These are phyloP conservation scores for Dissophora globulifera DNA, from an alignment of 192 early-diverging fungal species.

Conservation along the genomic window DNA sequence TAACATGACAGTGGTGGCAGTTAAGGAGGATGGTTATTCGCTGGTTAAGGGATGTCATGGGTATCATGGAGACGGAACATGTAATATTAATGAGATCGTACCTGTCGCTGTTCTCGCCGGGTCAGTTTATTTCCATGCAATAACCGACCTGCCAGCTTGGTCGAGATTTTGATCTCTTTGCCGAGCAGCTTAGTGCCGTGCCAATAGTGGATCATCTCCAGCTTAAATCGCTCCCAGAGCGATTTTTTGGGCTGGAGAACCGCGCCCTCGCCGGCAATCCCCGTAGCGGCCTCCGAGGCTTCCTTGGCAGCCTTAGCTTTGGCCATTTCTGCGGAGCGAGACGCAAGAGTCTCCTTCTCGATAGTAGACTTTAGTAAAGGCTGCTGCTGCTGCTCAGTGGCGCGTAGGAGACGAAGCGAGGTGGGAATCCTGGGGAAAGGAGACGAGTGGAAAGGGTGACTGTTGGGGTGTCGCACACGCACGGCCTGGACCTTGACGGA, in stretches of 20 bases:
- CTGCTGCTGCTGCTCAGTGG: conserved; percentile 24
- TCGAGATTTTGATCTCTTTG: conserved; percentile 88
- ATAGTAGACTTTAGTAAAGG: conserved; percentile 40
- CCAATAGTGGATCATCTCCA: conserved; percentile 94
- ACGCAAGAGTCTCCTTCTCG: conserved; percentile 50
- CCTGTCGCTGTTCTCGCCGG: conserved; percentile 89
- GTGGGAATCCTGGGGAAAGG: conserved; percentile 45
- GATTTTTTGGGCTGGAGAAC: conserved; percentile 65
- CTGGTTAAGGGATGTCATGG: neutral
- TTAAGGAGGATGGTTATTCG: conserved; percentile 19
- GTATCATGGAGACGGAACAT: neutral
- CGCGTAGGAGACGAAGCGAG: conserved; percentile 35
- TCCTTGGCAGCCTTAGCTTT: conserved; percentile 50
- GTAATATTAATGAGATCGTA: conserved; percentile 16
- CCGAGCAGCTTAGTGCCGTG: conserved; percentile 92
- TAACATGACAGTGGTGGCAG: conserved; percentile 56
- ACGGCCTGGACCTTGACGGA: conserved; percentile 42
- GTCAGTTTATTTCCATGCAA: conserved; percentile 83
- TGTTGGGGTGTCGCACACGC: conserved; percentile 4
- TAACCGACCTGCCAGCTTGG: conserved; percentile 79
- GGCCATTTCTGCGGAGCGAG: conserved; percentile 52
- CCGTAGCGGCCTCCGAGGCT: conserved; percentile 32
- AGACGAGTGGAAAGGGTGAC: conserved; percentile 38
- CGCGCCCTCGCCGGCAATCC: conserved; percentile 35
- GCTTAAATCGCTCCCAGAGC: conserved; percentile 83